These are phyloP conservation scores for Alloteropsis semialata DNA, from an alignment of 176 grass and related monocot genomes.

Conservation along the genomic window DNA sequence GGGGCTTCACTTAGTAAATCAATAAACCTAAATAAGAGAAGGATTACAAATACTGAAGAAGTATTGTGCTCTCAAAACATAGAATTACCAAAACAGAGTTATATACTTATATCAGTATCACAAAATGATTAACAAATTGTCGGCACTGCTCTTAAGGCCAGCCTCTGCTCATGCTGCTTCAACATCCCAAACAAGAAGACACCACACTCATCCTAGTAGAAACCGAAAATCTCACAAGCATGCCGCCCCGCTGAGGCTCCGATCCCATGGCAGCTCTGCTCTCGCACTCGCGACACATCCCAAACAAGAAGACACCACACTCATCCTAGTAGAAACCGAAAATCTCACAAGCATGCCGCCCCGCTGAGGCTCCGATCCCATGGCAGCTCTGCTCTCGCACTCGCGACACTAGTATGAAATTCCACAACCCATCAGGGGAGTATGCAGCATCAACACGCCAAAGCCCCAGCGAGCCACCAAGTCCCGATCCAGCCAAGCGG, in stretches of 20 bases:
- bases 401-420: not conserved
- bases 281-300: too few species aligned
- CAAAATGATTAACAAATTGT: not conserved
- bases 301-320: not conserved
- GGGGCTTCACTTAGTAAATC: conserved; percentile 85
- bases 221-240: too few species aligned
- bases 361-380: too few species aligned
- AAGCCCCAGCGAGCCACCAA: not conserved
- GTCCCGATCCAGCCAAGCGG: not conserved
- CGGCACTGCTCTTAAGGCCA: not conserved
- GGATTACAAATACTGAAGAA: not conserved
- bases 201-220: too few species aligned
- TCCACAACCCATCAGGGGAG: not conserved
- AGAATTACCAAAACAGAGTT: not conserved
- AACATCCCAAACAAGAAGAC: too few species aligned
- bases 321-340: not conserved
- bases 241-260: too few species aligned
- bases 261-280: too few species aligned
- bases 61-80: not conserved
- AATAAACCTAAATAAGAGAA: conserved; percentile 61
- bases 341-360: not conserved
- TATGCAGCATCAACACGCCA: not conserved
- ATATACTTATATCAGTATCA: not conserved
- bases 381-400: not conserved
- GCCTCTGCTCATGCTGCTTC: not conserved